phyloP scores from a whole-genome alignment of 2,329 filamentous ascomycete genomes.

The Didymella arachidicola region DNA sequence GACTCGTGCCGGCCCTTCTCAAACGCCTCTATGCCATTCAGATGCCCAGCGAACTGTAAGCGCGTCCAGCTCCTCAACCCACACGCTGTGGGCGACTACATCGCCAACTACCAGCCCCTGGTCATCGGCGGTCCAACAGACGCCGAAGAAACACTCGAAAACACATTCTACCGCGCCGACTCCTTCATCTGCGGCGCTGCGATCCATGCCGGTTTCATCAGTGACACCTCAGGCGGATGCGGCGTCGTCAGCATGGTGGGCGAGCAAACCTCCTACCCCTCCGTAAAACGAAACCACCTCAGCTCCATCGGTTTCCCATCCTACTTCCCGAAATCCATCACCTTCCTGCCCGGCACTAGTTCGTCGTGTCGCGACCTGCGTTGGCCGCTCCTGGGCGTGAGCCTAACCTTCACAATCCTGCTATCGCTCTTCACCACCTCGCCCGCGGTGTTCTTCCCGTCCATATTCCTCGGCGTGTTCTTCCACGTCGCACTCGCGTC shows the following conservation, averaged over 20 bases:
- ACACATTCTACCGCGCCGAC: slow-evolving; percentile 81
- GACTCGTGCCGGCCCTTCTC: slow-evolving; percentile 78
- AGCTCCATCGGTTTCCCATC: slow-evolving; percentile 80
- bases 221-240: slow-evolving; percentile 76
- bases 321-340: slow-evolving; percentile 87
- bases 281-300: slow-evolving; percentile 75
- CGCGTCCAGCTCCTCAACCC: slow-evolving; percentile 72
- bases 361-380: slow-evolving; percentile 78
- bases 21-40: slow-evolving; percentile 73
- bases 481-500: slow-evolving; percentile 90
- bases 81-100: slow-evolving; percentile 75
- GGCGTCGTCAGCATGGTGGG: slow-evolving; percentile 81
- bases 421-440: slow-evolving; percentile 84
- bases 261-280: slow-evolving; percentile 67
- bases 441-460: slow-evolving; percentile 83
- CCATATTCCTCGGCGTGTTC: slow-evolving; percentile 81
- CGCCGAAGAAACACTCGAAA: slow-evolving; percentile 49
- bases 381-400: slow-evolving; percentile 85
- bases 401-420: slow-evolving; percentile 77
- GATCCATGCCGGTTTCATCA: slow-evolving; percentile 82
- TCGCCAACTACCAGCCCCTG: slow-evolving; percentile 63
- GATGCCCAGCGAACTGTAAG: slow-evolving; percentile 76
- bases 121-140: slow-evolving; percentile 63
- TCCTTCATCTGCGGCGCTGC: slow-evolving; percentile 87
- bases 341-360: slow-evolving; percentile 71